Evolutionary conservation across 345 rosid species (phyloP), one percentile per base, ranked within the genome.

Genomic region (Bruguiera sexangula): DNA sequence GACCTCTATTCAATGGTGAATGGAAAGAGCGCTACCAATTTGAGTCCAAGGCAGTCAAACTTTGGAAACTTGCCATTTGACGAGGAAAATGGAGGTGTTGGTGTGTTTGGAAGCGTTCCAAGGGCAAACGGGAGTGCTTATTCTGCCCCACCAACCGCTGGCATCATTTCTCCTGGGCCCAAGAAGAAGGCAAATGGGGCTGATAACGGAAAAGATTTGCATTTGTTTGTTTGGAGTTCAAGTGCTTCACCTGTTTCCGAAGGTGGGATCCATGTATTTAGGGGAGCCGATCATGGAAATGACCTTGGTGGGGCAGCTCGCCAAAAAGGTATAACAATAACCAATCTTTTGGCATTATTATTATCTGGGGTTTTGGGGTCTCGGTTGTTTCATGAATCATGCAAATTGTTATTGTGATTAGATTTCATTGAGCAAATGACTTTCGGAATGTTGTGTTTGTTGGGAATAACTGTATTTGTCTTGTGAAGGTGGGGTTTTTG

Each of bases 151-250:
- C 82, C 91, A 1, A 82, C 72, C 26, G 83, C 89, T 27, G 94
- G 94, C 52, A 76, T 88, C 20, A 86, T 88, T 77, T 86, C 94
- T 24, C 93, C 87, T 0, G 83, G 79, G 2, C 78, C 73, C 0
- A 86, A 79, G 69, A 84, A 78, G 81, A 80, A 80, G 66, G 63
- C 77, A 21, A 83, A 81, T 21, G 88, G 82, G 24, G 66, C 73
- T 27, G 89, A 81, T 32, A 76, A 83, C 66, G 91, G 88, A 27
- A 92, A 90, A 79, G 99, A 95, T 65, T 83, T 95, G 55, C 99
- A 95, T 61, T 92, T 95, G 98, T 95, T 92, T 50, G 91, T 95
- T 2, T 95, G 99, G 99, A 95, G 96, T 81, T 92, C 99, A 8
- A 92, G 88, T 61, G 97, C 96, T 52, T 95, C 99, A 6, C 99